These are phyloP conservation scores for Phialophora chinensis DNA, from an alignment of 2,329 filamentous ascomycete genomes.

Conservation along the genomic window DNA sequence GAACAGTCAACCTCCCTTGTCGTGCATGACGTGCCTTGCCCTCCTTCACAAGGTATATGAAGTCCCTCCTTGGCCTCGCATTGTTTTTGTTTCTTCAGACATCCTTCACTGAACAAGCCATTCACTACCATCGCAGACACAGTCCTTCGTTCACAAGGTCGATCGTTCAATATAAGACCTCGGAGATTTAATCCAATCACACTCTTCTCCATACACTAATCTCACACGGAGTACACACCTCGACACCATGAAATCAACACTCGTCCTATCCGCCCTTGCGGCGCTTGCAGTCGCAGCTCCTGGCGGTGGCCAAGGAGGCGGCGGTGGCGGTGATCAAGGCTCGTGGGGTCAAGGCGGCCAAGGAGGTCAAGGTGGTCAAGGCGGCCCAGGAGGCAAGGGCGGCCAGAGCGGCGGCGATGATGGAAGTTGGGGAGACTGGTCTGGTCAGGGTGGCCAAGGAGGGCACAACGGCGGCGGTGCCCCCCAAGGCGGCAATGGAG, in stretches of 20 bases:
- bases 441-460: constrained; percentile 8
- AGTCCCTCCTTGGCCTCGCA: constrained; percentile 21
- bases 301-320: constrained; percentile 20
- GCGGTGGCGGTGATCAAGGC: constrained; percentile 21
- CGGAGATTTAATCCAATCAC: constrained; percentile 16
- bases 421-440: constrained; percentile 32
- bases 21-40: constrained; percentile 31
- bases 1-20: constrained; percentile 29
- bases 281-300: constrained; percentile 36
- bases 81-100: constrained; percentile 25
- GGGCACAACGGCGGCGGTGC: constrained; percentile 21
- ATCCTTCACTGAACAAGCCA: constrained; percentile 26
- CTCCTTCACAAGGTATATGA: constrained; percentile 34
- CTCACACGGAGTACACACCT: constrained; percentile 5
- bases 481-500: constrained; percentile 21
- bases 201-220: constrained; percentile 10
- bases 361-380: constrained; percentile 29
- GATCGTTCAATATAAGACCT: constrained; percentile 15
- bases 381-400: constrained; percentile 30
- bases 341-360: constrained; percentile 18
- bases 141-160: constrained; percentile 30
- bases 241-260: constrained; percentile 35
- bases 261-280: constrained; percentile 34
- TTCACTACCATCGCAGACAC: constrained; percentile 30
- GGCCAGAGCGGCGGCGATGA: constrained; percentile 24